These are phyloP conservation scores for Cyberlindnera suaveolens DNA, from an alignment of 805 yeast genomes.

Conservation along the genomic window DNA sequence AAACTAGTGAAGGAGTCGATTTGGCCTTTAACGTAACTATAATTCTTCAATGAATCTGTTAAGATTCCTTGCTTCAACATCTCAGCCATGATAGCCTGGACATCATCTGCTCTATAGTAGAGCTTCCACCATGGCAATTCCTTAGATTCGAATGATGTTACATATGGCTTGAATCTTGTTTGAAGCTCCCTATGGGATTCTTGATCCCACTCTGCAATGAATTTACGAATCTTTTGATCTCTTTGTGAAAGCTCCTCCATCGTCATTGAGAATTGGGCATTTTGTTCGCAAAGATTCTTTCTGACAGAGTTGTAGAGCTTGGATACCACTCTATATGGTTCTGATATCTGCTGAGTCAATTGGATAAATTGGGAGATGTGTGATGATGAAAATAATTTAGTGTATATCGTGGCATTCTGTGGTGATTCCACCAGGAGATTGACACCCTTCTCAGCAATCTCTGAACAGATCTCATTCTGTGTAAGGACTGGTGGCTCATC, in stretches of 20 bases:
- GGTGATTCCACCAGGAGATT: slow-evolving; percentile 24
- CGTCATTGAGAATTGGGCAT: slow-evolving; percentile 16
- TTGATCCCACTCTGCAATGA: slow-evolving; percentile 25
- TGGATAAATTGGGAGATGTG: slow-evolving; percentile 17
- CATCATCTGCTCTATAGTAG: slow-evolving; percentile 26
- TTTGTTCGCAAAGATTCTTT: slow-evolving; percentile 13
- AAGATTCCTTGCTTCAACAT: slow-evolving; percentile 23
- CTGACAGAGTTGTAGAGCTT: slow-evolving; percentile 14
- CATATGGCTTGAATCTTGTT: slow-evolving; percentile 21
- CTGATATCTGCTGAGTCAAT: slow-evolving; percentile 9
- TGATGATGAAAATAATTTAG: slow-evolving; percentile 19
- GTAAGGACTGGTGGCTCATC: slow-evolving; percentile 9
- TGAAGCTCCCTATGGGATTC: slow-evolving; percentile 27
- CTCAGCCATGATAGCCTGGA: slow-evolving; percentile 22
- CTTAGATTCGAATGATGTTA: slow-evolving; percentile 19
- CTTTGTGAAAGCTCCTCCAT: slow-evolving; percentile 13
- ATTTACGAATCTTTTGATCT: slow-evolving; percentile 13
- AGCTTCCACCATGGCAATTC: slow-evolving; percentile 28
- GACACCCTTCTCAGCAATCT: slow-evolving; percentile 17
- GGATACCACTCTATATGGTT: slow-evolving; percentile 13
- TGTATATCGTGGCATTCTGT: slow-evolving; percentile 22
- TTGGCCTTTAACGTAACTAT: slow-evolving; percentile 28
- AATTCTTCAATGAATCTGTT: slow-evolving; percentile 22
- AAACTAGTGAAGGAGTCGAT: slow-evolving; percentile 23
- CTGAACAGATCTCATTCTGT: slow-evolving; percentile 23